A percentile compares a stretch with the other conserved stretches of the same genome.
Evolutionary conservation across 116 monocot species (phyloP).

Genomic region (Phalaenopsis hybrid): DNA sequence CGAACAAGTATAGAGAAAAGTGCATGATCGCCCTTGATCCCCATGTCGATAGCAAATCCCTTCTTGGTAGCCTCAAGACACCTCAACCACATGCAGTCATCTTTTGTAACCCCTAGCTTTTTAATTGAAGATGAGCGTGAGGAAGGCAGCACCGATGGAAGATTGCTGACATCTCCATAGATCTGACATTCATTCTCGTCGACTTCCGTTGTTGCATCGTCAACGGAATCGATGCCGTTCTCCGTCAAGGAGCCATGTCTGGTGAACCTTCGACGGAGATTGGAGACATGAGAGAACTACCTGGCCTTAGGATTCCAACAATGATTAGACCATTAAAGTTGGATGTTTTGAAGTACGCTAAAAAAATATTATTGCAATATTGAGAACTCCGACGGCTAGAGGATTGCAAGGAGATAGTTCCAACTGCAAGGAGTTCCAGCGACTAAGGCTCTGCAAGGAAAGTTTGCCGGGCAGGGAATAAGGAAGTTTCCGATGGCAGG

Average conservation of each 20-base stretch:
- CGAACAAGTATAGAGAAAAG: constrained; percentile 79
- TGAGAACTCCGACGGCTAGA: no score
- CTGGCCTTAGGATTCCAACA: no score
- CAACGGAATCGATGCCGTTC: not conserved
- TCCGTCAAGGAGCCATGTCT: not conserved
- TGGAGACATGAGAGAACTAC: not conserved
- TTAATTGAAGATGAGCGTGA: not conserved
- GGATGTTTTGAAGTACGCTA: no score
- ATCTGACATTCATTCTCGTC: not conserved
- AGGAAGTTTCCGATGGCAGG: no score
- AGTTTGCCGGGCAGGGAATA: no score
- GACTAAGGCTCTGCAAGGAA: no score
- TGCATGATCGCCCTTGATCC: constrained; percentile 83
- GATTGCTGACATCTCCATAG: not conserved
- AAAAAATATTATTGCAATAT: no score
- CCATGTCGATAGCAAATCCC: constrained; percentile 83
- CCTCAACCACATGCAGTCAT: constrained; percentile 44
- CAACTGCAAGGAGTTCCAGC: no score
- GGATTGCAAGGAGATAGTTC: no score
- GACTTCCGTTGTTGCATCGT: not conserved
- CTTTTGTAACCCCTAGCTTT: constrained; percentile 6
- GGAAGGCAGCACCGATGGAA: no score
- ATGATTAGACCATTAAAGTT: no score
- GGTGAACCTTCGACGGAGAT: not conserved
- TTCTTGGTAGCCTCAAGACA: constrained; percentile 66